Conservation (phyloP, 257 asterid species). For the Solanum sejunctum region DNA sequence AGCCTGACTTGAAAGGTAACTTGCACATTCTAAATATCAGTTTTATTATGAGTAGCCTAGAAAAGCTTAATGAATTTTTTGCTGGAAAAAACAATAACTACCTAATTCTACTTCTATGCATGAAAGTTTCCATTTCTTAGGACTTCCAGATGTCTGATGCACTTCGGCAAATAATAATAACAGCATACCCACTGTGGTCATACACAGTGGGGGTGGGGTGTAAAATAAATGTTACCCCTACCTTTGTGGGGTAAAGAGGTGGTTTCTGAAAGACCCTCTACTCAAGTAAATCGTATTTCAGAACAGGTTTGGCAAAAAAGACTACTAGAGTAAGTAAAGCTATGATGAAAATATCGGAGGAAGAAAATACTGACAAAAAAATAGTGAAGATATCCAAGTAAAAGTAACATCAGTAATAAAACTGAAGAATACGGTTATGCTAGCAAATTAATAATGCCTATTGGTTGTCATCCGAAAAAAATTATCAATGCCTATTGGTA, state of each 20-base stretch:
- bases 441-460: not conserved
- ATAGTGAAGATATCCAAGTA: not conserved
- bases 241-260: not conserved
- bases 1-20: conserved; percentile 83
- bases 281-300: not conserved
- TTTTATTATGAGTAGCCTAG: not conserved
- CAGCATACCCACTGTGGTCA: not conserved
- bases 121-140: not conserved
- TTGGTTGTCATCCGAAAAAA: no score
- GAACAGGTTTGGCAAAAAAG: not conserved
- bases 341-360: not conserved
- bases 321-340: not conserved
- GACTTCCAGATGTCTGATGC: not conserved
- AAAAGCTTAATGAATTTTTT: not conserved
- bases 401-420: not conserved
- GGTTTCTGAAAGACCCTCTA: not conserved
- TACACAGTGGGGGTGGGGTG: not conserved
- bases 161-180: not conserved
- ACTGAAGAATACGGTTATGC: not conserved
- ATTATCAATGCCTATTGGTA: not conserved
- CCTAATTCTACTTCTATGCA: not conserved
- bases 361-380: not conserved
- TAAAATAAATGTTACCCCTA: not conserved
- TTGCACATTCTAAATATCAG: not conserved
- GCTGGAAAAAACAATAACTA: not conserved